Evolutionary conservation across 2,329 filamentous ascomycete genomes (phyloP).

Genomic region (Ophiosphaerella herpotricha): DNA sequence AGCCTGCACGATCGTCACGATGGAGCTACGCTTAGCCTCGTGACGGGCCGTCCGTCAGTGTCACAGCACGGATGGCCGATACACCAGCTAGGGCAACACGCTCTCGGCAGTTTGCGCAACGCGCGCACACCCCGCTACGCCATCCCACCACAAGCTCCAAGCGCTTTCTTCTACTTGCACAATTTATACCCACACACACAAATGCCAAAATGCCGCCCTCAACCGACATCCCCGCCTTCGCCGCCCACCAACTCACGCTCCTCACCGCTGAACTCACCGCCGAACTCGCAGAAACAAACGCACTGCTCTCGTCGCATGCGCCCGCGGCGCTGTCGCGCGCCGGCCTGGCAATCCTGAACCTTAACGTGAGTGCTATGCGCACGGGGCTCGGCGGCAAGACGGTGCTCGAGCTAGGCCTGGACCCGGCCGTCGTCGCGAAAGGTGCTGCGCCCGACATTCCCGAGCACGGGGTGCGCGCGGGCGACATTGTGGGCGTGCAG

Average conservation of each 20-base stretch:
- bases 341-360: slow-evolving; percentile 78
- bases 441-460: slow-evolving; percentile 61
- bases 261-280: slow-evolving; percentile 72
- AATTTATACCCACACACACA: background rate
- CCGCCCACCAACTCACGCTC: slow-evolving; percentile 70
- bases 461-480: slow-evolving; percentile 75
- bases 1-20: too few species aligned
- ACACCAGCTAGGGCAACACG: too few species aligned
- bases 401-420: slow-evolving; percentile 77
- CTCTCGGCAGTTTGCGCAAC: too few species aligned
- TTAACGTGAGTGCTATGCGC: slow-evolving; percentile 73
- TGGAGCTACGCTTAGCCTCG: too few species aligned
- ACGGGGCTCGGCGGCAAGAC: slow-evolving; percentile 92
- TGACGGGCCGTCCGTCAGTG: too few species aligned
- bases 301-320: slow-evolving; percentile 68
- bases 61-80: too few species aligned
- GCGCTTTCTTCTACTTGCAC: too few species aligned
- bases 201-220: slow-evolving; percentile 27
- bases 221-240: slow-evolving; percentile 69
- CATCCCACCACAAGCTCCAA: too few species aligned
- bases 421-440: slow-evolving; percentile 65
- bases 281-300: slow-evolving; percentile 71
- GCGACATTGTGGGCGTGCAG: slow-evolving; percentile 76
- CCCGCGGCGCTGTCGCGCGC: slow-evolving; percentile 73
- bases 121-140: too few species aligned